These are phyloP conservation scores for Globisporangium cederbergense DNA, from an alignment of 352 stramenopile species.

Conservation along the genomic window DNA sequence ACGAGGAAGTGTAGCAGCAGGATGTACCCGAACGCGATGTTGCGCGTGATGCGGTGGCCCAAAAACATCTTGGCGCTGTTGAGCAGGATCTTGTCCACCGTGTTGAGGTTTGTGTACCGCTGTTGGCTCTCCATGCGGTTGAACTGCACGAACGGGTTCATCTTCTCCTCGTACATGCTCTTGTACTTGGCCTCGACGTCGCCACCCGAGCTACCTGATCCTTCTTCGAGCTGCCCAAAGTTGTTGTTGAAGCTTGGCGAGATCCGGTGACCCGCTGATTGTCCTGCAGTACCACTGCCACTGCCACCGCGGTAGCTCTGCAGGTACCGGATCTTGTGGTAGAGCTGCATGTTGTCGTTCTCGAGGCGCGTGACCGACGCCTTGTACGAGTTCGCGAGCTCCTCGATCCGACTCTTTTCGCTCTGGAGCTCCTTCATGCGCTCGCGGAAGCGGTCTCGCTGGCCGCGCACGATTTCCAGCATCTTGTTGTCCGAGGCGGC, in stretches of 20 bases:
- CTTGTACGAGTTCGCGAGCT: slow-evolving; percentile 62
- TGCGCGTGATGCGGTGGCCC: slow-evolving; percentile 76
- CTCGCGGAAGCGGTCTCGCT: slow-evolving; percentile 80
- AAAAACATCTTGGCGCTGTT: slow-evolving; percentile 83
- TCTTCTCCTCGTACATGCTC: slow-evolving; percentile 88
- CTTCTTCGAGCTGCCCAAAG: slow-evolving; percentile 34
- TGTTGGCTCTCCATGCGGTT: slow-evolving; percentile 88
- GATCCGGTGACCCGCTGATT: slow-evolving; percentile 12
- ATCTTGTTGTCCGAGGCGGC: slow-evolving; percentile 62
- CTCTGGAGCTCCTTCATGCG: slow-evolving; percentile 78
- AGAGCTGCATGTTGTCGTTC: slow-evolving; percentile 89
- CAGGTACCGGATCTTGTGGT: slow-evolving; percentile 88
- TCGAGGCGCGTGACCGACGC: slow-evolving; percentile 70
- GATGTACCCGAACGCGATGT: slow-evolving; percentile 83
- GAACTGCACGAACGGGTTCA: slow-evolving; percentile 92
- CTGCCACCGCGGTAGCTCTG: slow-evolving; percentile 62
- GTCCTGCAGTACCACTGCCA: not conserved
- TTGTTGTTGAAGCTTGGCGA: slow-evolving; percentile 16
- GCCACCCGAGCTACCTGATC: slow-evolving; percentile 13
- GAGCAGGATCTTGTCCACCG: slow-evolving; percentile 89
- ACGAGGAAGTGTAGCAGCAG: slow-evolving; percentile 85
- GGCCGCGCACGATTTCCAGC: slow-evolving; percentile 77
- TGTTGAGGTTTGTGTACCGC: slow-evolving; percentile 88
- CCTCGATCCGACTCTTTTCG: slow-evolving; percentile 68
- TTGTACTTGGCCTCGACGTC: slow-evolving; percentile 83